Base-by-base conservation (phyloP, 805 yeast species). In the Pichia ethanolica region DNA sequence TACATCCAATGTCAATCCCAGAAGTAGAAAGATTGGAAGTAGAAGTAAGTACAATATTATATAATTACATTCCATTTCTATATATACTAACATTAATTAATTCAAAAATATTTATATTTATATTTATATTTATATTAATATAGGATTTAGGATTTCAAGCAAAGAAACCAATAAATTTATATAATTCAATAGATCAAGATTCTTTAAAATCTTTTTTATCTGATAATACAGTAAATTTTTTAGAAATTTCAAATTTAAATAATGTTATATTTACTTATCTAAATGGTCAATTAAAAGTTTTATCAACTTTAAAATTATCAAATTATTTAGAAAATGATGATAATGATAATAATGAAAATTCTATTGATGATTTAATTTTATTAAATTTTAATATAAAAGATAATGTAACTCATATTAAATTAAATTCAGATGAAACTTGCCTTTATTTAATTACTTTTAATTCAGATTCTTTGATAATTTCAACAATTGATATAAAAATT, bases 141-240 rank as follows among this genome's bases (percentile, higher is more conserved):
- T n/a, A 54, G 61, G 60, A 63, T 20, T 57, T 65, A 50, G 69
- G 69, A 1, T 65, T 65, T 46, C 66, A 63, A 50, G 54, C 55
- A 26, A 58, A 52, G 34, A 49, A 56, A 13, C 53, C 61, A 5
- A 41, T 65, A n/a, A 59, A 61, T 44, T 46, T 65, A n/a, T 60
- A 61, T 27, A 38, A 47, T 7, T 25, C 39, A 7, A 33, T 42
- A 2, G 50, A 50, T 8, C 26, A 35, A 4, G 32, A 42, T 26
- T 7, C 9, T 14, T 28, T 53, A 8, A 35, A 39, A 5, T 38
- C 42, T 5, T 13, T 47, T 4, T 13, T 49, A 35, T 26, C 28
- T 2, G 45, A 49, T 7, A 8, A 42, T 8, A 34, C 49, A 7
- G 41, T 56, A 8, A 59, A 58, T 37, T 53, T 41, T 26, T 42